phyloP scores from a whole-genome alignment of 2,329 filamentous ascomycete genomes.

The Xylariaceae sp. region DNA sequence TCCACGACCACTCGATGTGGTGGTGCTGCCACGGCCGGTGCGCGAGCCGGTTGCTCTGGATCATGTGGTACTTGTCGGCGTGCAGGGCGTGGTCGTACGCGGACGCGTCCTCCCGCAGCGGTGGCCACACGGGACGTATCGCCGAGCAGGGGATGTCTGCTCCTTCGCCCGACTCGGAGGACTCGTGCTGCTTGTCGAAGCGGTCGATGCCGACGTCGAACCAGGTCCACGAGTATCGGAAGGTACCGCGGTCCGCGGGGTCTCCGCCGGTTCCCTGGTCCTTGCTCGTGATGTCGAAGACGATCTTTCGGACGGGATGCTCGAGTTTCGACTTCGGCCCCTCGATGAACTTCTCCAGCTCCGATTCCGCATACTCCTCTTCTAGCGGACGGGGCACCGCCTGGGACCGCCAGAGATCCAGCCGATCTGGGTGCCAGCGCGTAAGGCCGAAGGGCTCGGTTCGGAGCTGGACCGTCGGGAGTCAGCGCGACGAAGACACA shows the following conservation, averaged over 20 bases:
- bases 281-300: conserved; percentile 48
- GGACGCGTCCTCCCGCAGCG: conserved; percentile 12
- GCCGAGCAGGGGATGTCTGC: conserved; percentile 16
- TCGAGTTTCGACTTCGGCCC: conserved; percentile 33
- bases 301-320: conserved; percentile 50
- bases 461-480: conserved; percentile 26
- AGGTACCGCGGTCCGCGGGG: conserved; percentile 28
- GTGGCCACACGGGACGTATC: conserved; percentile 24
- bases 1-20: conserved; percentile 45
- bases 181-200: conserved; percentile 32
- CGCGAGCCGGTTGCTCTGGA: conserved; percentile 41
- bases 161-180: conserved; percentile 2
- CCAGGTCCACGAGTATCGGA: conserved; percentile 49
- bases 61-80: conserved; percentile 29
- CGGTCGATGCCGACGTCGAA: conserved; percentile 55
- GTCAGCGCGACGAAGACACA: too few species aligned
- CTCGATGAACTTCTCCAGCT: conserved; percentile 29
- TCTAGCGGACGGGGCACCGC: conserved; percentile 12
- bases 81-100: conserved; percentile 31
- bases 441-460: conserved; percentile 33
- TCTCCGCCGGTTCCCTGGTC: conserved; percentile 52
- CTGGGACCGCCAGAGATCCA: conserved; percentile 15
- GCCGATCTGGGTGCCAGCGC: conserved; percentile 18
- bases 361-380: conserved; percentile 25
- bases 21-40: conserved; percentile 29